A percentile compares a stretch with the other conserved stretches of the same genome.
Evolutionary conservation across 805 yeast genomes (phyloP).

Genomic region (Zygotorulaspora florentina): DNA sequence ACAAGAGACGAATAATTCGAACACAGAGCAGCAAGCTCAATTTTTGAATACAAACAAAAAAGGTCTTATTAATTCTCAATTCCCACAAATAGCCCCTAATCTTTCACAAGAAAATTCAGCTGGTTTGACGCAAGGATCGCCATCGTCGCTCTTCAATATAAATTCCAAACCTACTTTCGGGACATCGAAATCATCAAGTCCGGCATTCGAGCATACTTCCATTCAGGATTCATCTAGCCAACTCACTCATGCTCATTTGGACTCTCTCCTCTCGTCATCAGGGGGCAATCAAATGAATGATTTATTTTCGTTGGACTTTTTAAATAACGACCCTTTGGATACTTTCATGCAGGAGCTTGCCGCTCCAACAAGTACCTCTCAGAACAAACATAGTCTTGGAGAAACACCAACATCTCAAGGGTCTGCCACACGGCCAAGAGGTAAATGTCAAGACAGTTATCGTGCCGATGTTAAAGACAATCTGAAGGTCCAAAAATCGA

Average conservation of each 20-base stretch:
- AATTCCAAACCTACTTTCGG: too few relatives aligned
- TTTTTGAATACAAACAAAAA: constrained; percentile 1
- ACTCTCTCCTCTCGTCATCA: neutral
- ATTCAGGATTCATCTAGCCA: neutral
- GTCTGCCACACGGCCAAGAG: constrained; percentile 3
- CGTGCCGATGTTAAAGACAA: constrained; percentile 19
- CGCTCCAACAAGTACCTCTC: constrained; percentile 8
- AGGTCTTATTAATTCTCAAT: neutral
- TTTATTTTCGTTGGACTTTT: constrained; percentile 18
- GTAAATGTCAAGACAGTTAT: constrained; percentile 12
- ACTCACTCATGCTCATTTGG: neutral
- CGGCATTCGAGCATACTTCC: neutral
- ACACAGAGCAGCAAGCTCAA: neutral
- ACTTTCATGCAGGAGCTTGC: constrained; percentile 22
- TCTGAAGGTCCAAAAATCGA: constrained; percentile 18
- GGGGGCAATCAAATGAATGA: constrained; percentile 12
- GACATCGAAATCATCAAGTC: neutral
- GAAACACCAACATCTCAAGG: constrained; percentile 3
- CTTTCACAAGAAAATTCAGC: neutral
- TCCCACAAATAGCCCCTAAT: neutral
- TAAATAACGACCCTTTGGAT: constrained; percentile 22
- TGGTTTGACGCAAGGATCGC: neutral
- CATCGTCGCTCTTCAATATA: too few relatives aligned
- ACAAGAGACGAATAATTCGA: constrained; percentile 9
- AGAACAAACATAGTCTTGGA: constrained; percentile 2